Percentiles rank a stretch among this genome's conserved stretches.
Evolutionary conservation across 257 asterid genomes (phyloP).

Genomic region (Penstemon newberryi): DNA sequence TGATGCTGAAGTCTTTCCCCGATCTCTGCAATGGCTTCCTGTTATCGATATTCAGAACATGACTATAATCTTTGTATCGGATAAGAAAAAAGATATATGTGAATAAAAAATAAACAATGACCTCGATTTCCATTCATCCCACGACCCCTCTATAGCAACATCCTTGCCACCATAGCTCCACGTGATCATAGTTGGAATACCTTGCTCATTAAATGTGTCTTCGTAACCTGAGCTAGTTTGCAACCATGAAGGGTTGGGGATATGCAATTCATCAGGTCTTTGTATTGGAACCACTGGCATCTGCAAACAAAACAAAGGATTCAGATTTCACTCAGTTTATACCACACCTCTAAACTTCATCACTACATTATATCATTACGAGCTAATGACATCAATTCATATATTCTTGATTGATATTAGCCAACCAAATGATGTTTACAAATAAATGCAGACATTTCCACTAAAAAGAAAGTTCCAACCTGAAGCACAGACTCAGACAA

Average conservation of each 20-base stretch:
- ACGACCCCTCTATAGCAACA: conserved; percentile 91
- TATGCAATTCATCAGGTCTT: conserved; percentile 83
- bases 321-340: conserved; percentile 18
- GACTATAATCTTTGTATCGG: conserved; percentile 19
- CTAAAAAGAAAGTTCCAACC: background rate
- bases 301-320: conserved; percentile 41
- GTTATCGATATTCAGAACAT: conserved; percentile 14
- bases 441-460: background rate
- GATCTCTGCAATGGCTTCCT: conserved; percentile 90
- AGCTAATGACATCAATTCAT: no score
- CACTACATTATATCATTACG: background rate
- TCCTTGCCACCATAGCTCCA: conserved; percentile 90
- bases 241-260: conserved; percentile 92
- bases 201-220: conserved; percentile 59
- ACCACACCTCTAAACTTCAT: background rate
- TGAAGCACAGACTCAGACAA: background rate
- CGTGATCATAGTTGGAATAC: conserved; percentile 93
- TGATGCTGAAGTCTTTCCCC: conserved; percentile 95
- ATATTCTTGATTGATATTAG: no score
- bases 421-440: no score
- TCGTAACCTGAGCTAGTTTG: conserved; percentile 66
- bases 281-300: conserved; percentile 91
- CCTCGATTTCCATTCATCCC: conserved; percentile 99
- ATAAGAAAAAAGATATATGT: background rate
- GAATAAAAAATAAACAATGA: conserved; percentile 24